Percentiles rank a stretch among this genome's conserved stretches.
phyloP scores from a whole-genome alignment of 169 alveolate genomes.

The Theileria orientalis region DNA sequence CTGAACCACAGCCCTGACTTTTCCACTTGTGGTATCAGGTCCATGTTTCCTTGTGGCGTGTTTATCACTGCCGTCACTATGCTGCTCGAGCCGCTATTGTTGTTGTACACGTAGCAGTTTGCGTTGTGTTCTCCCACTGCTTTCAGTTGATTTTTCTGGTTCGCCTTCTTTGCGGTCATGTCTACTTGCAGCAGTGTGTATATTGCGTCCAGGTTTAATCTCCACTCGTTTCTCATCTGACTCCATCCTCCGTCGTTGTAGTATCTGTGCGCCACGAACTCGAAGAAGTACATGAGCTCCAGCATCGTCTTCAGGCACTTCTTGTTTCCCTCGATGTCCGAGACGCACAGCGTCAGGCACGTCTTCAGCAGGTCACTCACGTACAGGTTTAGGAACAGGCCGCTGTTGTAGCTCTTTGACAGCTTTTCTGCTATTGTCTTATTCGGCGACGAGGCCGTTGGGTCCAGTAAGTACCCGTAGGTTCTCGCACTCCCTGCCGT shows the following conservation, averaged over 20 bases:
- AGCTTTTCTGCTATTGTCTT: not conserved
- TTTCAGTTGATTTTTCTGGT: not conserved
- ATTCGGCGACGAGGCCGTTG: no score
- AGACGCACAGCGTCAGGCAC: not conserved
- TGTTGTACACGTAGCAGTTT: not conserved
- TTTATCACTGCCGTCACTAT: not conserved
- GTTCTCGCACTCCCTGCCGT: no score
- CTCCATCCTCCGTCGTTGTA: not conserved
- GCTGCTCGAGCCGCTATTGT: conserved; percentile 5
- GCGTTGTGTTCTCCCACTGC: not conserved
- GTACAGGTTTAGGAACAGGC: not conserved
- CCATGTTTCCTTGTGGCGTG: not conserved
- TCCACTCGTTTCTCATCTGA: conserved; percentile 1
- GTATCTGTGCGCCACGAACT: not conserved
- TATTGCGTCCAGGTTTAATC: not conserved
- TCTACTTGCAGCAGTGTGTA: not conserved
- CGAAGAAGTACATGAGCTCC: not conserved
- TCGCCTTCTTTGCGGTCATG: not conserved
- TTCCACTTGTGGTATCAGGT: conserved; percentile 14
- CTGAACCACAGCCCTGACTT: conserved; percentile 45
- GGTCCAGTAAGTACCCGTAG: no score
- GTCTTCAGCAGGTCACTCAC: not conserved
- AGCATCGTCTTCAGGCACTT: not conserved
- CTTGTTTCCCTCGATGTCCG: not conserved
- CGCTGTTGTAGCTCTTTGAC: not conserved